Percentiles rank a stretch among this genome's conserved stretches.
These are phyloP conservation scores for Thielaviopsis populi DNA, from an alignment of 2,329 filamentous ascomycete species.

Conservation along the genomic window DNA sequence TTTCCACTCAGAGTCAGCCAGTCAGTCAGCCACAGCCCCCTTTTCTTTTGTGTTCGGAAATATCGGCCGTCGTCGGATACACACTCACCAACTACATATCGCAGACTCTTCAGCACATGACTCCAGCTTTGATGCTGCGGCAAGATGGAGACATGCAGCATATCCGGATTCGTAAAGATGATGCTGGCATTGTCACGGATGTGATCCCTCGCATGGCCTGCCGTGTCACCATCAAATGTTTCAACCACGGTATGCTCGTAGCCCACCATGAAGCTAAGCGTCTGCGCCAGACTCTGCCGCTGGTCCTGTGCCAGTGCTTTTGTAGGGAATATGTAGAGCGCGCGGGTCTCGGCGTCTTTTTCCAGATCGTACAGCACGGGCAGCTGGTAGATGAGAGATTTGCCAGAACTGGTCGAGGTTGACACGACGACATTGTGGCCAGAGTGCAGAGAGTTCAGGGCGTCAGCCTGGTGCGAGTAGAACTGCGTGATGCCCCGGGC, in stretches of 20 bases:
- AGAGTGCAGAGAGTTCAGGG: slow-evolving; percentile 72
- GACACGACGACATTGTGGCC: slow-evolving; percentile 82
- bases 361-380: slow-evolving; percentile 82
- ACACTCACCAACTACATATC: slow-evolving; percentile 59
- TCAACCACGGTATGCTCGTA: slow-evolving; percentile 67
- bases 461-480: slow-evolving; percentile 85
- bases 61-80: background rate
- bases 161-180: slow-evolving; percentile 96
- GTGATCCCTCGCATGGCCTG: slow-evolving; percentile 58
- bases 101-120: slow-evolving; percentile 72
- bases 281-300: slow-evolving; percentile 68
- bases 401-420: slow-evolving; percentile 91
- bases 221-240: slow-evolving; percentile 91
- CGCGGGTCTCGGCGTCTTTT: slow-evolving; percentile 57
- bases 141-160: slow-evolving; percentile 87
- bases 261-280: slow-evolving; percentile 65
- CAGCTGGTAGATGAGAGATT: slow-evolving; percentile 94
- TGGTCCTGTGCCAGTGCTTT: slow-evolving; percentile 96
- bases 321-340: slow-evolving; percentile 96
- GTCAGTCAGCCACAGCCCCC: background rate
- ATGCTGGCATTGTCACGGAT: slow-evolving; percentile 83
- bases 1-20: slow-evolving; percentile 11
- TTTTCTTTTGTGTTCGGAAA: background rate
- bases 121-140: slow-evolving; percentile 87
- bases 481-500: slow-evolving; percentile 71